Evolutionary conservation across 768 basidiomycete genomes (phyloP).

Genomic region (Psilocybe cyanescens): DNA sequence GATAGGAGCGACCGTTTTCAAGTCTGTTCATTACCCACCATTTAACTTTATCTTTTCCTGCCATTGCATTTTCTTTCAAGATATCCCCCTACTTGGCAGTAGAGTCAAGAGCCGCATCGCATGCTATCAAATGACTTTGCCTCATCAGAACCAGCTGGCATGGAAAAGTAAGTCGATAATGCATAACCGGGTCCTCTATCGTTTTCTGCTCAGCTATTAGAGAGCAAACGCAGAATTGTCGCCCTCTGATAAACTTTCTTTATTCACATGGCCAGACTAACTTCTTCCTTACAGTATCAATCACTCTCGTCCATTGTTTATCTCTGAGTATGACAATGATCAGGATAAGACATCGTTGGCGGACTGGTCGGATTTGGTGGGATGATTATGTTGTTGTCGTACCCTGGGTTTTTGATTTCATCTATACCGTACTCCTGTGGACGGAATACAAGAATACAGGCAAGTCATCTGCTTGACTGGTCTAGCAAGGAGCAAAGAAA

Average conservation of each 20-base stretch:
- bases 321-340: slow-evolving; percentile 20
- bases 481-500: neutral
- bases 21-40: too few species aligned
- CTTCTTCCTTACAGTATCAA: slow-evolving; percentile 2
- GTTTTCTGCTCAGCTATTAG: too few species aligned
- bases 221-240: too few species aligned
- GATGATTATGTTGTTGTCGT: slow-evolving; percentile 27
- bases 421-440: slow-evolving; percentile 20
- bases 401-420: slow-evolving; percentile 17
- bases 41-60: slow-evolving; percentile 27
- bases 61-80: too few species aligned
- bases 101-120: too few species aligned
- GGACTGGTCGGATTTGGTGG: slow-evolving; percentile 25
- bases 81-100: too few species aligned
- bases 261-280: neutral
- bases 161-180: slow-evolving; percentile 18
- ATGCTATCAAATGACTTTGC: slow-evolving; percentile 1
- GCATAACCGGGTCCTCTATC: too few species aligned
- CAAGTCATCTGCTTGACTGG: neutral
- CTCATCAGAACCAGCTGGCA: slow-evolving; percentile 10
- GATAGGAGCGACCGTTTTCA: too few species aligned
- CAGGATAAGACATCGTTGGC: slow-evolving; percentile 22
- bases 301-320: slow-evolving; percentile 23
- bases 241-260: too few species aligned
- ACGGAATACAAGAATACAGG: slow-evolving; percentile 12